Evolutionary conservation across 2,329 filamentous ascomycete species (phyloP), one percentile per base, ranked within the genome.

Genomic region (Aureobasidium sp.): DNA sequence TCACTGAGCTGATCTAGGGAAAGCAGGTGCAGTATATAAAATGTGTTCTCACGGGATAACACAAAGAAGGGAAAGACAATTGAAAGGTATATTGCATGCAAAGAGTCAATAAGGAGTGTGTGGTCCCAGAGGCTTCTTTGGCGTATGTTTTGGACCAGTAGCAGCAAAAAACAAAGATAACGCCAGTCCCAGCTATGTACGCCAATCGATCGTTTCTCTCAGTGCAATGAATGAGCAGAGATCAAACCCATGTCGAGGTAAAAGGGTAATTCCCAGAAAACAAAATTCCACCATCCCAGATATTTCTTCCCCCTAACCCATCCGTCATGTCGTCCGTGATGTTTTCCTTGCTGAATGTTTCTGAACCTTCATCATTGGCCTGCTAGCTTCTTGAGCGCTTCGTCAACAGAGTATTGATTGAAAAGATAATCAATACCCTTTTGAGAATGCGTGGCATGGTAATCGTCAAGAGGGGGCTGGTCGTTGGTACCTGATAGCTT

Each of bases 401-500:
- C 64, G 33, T 69, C 66, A 64, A 66, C 68, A 49, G 62, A 65
- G 19, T 66, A 65, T 58, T 67, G 67, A 63, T 69, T 65, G 57
- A 67, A 68, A 47, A 69, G 61, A 29, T 67, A 61, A 11, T 53
- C 50, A 25, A 57, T 17, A 23, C 57, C 55, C 61, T 62, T 27
- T 54, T 60, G 27, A 38, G 35, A 45, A 31, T 58, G 55, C 33
- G 55, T 58, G 38, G 58, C 47, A 49, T 60, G 47, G 4, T 47
- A 49, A 2, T 38, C 23, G 27, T 62, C 55, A 23, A 57, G 46
- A 31, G 60, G 42, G 27, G 63, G 62, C 25, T 67, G 64, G 60
- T 71, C 68, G 31, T 73, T 69, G 4, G 43, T 49, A 42, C 73
- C 71, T 7, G 73, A 73, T 27, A 79, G 64, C 55, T 76, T 76